Conservation (phyloP, 192 early-diverging fungal genomes). For the Funneliformis mosseae region DNA sequence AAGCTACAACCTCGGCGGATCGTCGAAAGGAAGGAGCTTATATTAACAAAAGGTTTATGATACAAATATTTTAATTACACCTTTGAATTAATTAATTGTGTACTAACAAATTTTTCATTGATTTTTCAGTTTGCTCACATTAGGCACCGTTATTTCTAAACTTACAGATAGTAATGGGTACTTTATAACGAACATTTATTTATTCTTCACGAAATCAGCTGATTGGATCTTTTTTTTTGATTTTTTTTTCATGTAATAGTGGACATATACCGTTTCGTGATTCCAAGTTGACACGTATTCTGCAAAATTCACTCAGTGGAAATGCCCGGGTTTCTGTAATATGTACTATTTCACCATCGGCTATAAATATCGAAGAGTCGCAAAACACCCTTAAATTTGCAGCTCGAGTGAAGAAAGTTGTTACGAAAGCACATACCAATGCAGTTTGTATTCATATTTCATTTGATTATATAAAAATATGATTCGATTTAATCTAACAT, state of each 20-base stretch:
- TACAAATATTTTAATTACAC: not conserved
- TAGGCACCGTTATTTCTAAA: not conserved
- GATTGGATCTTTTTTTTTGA: too few species aligned
- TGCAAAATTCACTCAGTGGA: conserved; percentile 91
- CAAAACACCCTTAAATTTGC: conserved; percentile 96
- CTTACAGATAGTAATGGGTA: not conserved
- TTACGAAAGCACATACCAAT: conserved; percentile 82
- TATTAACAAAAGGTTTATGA: conserved; percentile 77
- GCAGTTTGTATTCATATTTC: conserved; percentile 40
- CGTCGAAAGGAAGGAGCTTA: conserved; percentile 95
- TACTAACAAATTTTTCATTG: not conserved
- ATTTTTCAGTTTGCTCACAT: not conserved
- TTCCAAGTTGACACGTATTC: conserved; percentile 92
- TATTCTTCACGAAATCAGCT: too few species aligned
- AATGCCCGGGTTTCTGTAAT: conserved; percentile 89
- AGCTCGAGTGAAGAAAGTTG: conserved; percentile 85
- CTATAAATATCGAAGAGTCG: conserved; percentile 80
- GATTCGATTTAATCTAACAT: not conserved
- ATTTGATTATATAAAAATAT: not conserved
- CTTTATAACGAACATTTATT: not conserved
- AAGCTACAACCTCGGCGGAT: conserved; percentile 80
- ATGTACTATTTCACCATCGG: conserved; percentile 86
- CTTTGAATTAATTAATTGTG: not conserved
- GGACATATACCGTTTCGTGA: conserved; percentile 96
- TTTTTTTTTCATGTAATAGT: conserved; percentile 13